Base-by-base conservation (phyloP, 495 filamentous ascomycete species). In the Aspergillus mulundensis region DNA sequence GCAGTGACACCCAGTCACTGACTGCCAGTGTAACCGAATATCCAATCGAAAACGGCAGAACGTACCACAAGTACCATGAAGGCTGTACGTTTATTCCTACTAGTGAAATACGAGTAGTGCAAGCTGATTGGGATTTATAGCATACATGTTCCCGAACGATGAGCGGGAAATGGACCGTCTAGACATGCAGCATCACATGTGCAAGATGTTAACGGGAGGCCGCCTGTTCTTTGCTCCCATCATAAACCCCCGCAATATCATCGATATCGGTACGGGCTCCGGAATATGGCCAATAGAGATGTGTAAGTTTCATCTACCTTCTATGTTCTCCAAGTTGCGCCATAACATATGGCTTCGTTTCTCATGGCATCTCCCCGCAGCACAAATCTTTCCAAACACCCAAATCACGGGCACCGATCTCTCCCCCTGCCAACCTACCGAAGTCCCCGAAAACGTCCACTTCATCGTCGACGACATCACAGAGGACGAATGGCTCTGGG, bases 241-340 rank as follows among this genome's bases (percentile, higher is more conserved):
- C 0, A 50, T 62, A n/a, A 66, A 81, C 10, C 83, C 84, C 0
- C 62, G 73, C 34, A 67, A 70, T 24, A 81, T 90, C 15, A 75
- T 91, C 1, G 88, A 90, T 61, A 78, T 90, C 21, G 83, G 84
- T 30, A 84, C 80, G 15, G 87, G 83, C 7, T 88, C 86, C 8
- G 88, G 88, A 3, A 89, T 85, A 53, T 88, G 86, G 86, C 80
- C 85, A 7, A 85, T 88, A 40, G 84, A 86, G 61, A 74, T 84
- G 77, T 73, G 66, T 80, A 68, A 67, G 60, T 62, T 64, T 25
- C 56, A 42, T 38, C 1, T 49, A 7, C 24, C 53, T 44, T 8
- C 34, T 5, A 42, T 16, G 16, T 16, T 21, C 25, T 6, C 23
- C 21, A 3, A 16, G 15, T 7, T 43, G 50, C 40, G 42, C 28